Conservation (phyloP, 257 asterid genomes). For the Cruciata laevipes region DNA sequence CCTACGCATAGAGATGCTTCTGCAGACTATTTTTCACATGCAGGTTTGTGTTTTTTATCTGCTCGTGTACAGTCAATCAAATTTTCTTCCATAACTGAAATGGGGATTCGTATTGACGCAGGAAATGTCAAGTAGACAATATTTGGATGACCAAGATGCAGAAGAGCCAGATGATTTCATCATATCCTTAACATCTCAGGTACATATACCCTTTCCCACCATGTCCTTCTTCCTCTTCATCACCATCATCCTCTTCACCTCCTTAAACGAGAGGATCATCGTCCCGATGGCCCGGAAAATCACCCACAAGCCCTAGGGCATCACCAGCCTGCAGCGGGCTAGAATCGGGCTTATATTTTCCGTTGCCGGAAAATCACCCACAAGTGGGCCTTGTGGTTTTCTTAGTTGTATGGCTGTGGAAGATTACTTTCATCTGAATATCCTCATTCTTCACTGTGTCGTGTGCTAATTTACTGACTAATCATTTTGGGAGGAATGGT, state of each 20-base stretch:
- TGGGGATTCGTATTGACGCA: slow-evolving; percentile 24
- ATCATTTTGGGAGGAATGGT: background rate
- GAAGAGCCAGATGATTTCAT: slow-evolving; percentile 99
- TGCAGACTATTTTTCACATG: slow-evolving; percentile 92
- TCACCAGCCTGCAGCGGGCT: slow-evolving; percentile 61
- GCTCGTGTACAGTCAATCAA: slow-evolving; percentile 10
- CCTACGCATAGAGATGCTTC: slow-evolving; percentile 88
- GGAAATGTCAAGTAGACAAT: slow-evolving; percentile 88
- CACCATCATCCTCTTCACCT: slow-evolving; percentile 64
- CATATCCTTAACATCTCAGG: slow-evolving; percentile 89
- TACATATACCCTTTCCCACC: slow-evolving; percentile 21
- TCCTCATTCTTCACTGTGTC: background rate
- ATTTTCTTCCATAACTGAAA: slow-evolving; percentile 9
- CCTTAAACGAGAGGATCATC: slow-evolving; percentile 57
- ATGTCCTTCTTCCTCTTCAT: slow-evolving; percentile 72
- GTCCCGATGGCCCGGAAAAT: slow-evolving; percentile 52
- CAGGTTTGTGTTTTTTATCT: slow-evolving; percentile 47
- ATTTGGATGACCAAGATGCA: slow-evolving; percentile 95
- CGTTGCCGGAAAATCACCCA: slow-evolving; percentile 50
- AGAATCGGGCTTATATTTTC: slow-evolving; percentile 69
- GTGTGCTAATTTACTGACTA: background rate
- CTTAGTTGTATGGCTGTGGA: background rate
- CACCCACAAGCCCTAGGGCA: slow-evolving; percentile 51
- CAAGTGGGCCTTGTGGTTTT: too few species aligned
- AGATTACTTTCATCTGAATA: background rate